Evolutionary conservation across 208 protist species (phyloP), one percentile per base, ranked within the genome.

Genomic region (Acanthamoeba rhysodes): DNA sequence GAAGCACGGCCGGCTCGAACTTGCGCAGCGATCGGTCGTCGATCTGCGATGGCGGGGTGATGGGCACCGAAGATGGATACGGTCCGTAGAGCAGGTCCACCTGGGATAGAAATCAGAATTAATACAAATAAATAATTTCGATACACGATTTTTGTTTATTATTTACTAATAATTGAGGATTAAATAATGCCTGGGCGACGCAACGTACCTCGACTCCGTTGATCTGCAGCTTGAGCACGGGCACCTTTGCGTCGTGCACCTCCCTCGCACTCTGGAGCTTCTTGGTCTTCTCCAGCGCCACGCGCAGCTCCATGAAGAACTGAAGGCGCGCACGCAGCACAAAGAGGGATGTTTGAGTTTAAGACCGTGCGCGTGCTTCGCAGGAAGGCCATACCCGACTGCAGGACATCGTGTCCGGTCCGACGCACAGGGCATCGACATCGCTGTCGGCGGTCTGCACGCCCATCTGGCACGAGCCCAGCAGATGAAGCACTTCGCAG

Each of bases 381-480:
- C 50, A 6, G 32, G 70, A 24, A 78, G 70, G 34, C 5, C 22
- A 27, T 16, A 92, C 85, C 27, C 64, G 14, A 27, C 64, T 72
- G 85, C 55, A 48, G 34, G 85, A 92, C 85, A 92, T 76, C 34
- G 55, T 41, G 59, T 68, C 85, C 20, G 85, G 85, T 7, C 85
- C 85, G 37, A 92, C 41, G 85, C 85, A 92, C 24, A 92, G 85
- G 27, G 85, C 85, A 41, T 92, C 85, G 37, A 92, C 64, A 37
- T 92, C 85, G 64, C 85, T 92, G 55, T 74, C 85, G 37, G 62
- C 64, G 16, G 37, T 37, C 85, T 92, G 85, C 27, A 92, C 85
- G 59, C 85, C 85, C 85, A 92, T 92, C 41, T 92, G 85, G 64
- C 85, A 92, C 14, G 85, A 92, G 18, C 85, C 85, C 57, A 92